These are phyloP conservation scores for Diplocarpon mali DNA, from an alignment of 2,329 filamentous ascomycete species.

Conservation along the genomic window DNA sequence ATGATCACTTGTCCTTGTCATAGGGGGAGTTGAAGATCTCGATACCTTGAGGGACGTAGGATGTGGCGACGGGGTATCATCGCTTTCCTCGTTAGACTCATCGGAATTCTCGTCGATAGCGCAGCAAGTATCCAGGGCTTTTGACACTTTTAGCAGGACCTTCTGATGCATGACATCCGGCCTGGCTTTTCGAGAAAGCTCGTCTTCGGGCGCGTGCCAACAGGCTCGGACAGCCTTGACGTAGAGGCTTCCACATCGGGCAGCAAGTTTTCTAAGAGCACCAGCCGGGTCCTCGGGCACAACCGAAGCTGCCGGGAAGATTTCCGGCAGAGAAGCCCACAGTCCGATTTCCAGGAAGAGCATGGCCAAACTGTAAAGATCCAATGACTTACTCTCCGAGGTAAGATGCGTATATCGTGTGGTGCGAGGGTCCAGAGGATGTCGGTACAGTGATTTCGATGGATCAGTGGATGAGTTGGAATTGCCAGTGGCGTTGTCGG, in stretches of 20 bases:
- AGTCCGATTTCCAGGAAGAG: constrained; percentile 64
- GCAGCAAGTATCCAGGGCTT: constrained; percentile 45
- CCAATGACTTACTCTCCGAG: constrained; percentile 47
- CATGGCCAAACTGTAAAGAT: constrained; percentile 64
- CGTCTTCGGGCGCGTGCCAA: constrained; percentile 57
- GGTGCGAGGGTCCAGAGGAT: constrained; percentile 50
- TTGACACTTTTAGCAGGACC: constrained; percentile 40
- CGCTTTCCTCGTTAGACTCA: constrained; percentile 39
- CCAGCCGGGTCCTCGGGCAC: constrained; percentile 20
- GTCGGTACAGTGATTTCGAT: constrained; percentile 37
- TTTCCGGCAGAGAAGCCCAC: constrained; percentile 50
- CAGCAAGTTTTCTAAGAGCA: constrained; percentile 28
- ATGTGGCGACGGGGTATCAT: constrained; percentile 33
- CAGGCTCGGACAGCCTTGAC: constrained; percentile 65
- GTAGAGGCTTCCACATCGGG: constrained; percentile 59
- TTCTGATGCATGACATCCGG: constrained; percentile 46
- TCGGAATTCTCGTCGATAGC: constrained; percentile 48
- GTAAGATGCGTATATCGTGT: constrained; percentile 39
- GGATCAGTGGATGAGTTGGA: constrained; percentile 13
- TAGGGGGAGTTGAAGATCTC: constrained; percentile 15
- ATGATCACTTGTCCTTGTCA: constrained; percentile 12
- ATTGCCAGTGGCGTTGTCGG: constrained; percentile 28
- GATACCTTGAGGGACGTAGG: too few species aligned
- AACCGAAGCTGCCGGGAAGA: constrained; percentile 20
- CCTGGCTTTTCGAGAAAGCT: constrained; percentile 35